Evolutionary conservation across 1,284 basidiomycete species (phyloP), one percentile per base, ranked within the genome.

Genomic region (Jaminaea rosea): DNA sequence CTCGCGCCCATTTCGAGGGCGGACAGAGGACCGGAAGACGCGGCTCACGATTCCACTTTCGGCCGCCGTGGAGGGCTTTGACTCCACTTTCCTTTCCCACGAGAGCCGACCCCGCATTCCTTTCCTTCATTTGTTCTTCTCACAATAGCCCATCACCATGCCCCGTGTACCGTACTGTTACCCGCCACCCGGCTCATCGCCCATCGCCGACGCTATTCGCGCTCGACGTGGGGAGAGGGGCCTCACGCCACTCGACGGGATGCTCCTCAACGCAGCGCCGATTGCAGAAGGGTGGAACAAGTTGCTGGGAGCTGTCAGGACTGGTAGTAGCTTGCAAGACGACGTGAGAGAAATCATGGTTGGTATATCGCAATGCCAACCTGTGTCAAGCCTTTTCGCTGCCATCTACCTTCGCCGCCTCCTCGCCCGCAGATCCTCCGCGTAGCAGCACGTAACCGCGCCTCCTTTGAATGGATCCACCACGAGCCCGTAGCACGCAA

Each of bases 381-480:
- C 15, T 15, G 29, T 31, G 29, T 31, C n/a, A n/a, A n/a, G n/a
- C n/a, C n/a, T n/a, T n/a, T n/a, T n/a, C n/a, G n/a, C n/a, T n/a
- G n/a, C 19, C 39, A 17, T 23, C 39, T 42, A 13, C 19, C 13
- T 23, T 42, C 11, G 19, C 39, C 23, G 13, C 4, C 19, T 23
- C 19, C 13, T 23, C 39, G 13, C 19, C 15, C 2, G 6, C 52
- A 75, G 75, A 77, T 77, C 53, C 63, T 77, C 3, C 72, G 76
- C 13, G 76, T 77, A 2, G 76, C 76, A 1, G 75, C 72, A 0
- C 70, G 74, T 49, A 77, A 77, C 55, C 62, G 63, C 24, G 76
- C 76, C 23, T 67, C 73, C 19, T 77, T 76, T 51, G 76, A 77
- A 55, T 77, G 76, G 76, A 73, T 76, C 48, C 76, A 73, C 36